A percentile compares a stretch with the other conserved stretches of the same genome.
Conservation (phyloP, 208 protist species). For the Acanthamoeba royreba region DNA sequence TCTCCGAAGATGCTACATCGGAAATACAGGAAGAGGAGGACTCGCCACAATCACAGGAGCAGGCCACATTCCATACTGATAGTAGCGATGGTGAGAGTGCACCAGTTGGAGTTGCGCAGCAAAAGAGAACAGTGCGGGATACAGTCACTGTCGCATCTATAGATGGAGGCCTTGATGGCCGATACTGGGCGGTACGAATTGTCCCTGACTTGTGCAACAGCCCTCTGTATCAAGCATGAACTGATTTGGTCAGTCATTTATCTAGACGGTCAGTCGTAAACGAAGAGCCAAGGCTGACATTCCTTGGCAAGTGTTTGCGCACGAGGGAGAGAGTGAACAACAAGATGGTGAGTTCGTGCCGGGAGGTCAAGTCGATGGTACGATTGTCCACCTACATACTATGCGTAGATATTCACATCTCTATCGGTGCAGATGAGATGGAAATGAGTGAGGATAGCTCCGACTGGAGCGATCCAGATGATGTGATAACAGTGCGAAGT, state of each 20-base stretch:
- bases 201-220: neutral
- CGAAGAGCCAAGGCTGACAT: neutral
- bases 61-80: no score
- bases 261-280: neutral
- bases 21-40: no score
- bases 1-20: no score
- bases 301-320: neutral
- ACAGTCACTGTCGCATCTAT: neutral
- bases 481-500: neutral
- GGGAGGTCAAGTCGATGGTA: neutral
- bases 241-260: neutral
- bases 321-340: neutral
- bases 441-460: neutral
- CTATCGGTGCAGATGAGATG: neutral
- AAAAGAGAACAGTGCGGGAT: neutral
- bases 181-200: neutral
- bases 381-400: neutral
- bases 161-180: neutral
- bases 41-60: no score
- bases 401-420: neutral
- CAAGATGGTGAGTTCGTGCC: neutral
- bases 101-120: neutral
- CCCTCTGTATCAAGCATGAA: neutral
- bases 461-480: neutral
- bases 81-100: neutral